Base-by-base conservation (phyloP, 768 basidiomycete genomes). In the Boletales sp. region DNA sequence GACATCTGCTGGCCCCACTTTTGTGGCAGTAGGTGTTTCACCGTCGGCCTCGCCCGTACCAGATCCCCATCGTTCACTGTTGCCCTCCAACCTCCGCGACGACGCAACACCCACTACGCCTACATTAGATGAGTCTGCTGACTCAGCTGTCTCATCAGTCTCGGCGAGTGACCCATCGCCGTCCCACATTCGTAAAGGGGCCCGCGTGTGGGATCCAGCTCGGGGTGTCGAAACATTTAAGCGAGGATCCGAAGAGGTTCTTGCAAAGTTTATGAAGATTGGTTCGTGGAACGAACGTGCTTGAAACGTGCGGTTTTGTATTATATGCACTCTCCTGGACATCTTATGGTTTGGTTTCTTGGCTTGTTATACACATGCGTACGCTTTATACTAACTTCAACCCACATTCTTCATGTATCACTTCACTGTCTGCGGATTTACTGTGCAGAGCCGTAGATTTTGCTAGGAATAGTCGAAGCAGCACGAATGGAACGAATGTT, bases 151-250 rank as follows among this genome's bases (percentile, higher is more conserved):
- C 25, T 28, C 25, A 7, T 4, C 25, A 6, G 25, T 28, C 25
- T 28, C 25, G 1, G 25, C 25, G 25, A 28, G 25, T 28, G 6
- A 5, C 25, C 25, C 25, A 6, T 28, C 25, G 25, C 53, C 58
- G 9, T 59, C 55, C 66, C 34, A 67, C 72, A 43, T 30, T 17
- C 69, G 65, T 35, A 81, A 78, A 58, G 74, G 77, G 18, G 79
- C 77, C 3, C 78, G 90, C 18, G 84, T 87, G 5, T 95, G 87
- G 83, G 91, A 94, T 63, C 92, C 92, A 15, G 83, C 84, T 10
- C 83, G 91, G 18, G 86, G 85, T 39, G 83, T 94, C 3, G 92
- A 94, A 51, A 59, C 87, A 36, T 92, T 94, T 71, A 94, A 92
- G 67, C 81, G 81, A 45, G 86, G 86, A 13, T 92, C 90, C 2